Evolutionary conservation across 2,329 filamentous ascomycete genomes (phyloP).

Genomic region (Biscogniauxia sp.): DNA sequence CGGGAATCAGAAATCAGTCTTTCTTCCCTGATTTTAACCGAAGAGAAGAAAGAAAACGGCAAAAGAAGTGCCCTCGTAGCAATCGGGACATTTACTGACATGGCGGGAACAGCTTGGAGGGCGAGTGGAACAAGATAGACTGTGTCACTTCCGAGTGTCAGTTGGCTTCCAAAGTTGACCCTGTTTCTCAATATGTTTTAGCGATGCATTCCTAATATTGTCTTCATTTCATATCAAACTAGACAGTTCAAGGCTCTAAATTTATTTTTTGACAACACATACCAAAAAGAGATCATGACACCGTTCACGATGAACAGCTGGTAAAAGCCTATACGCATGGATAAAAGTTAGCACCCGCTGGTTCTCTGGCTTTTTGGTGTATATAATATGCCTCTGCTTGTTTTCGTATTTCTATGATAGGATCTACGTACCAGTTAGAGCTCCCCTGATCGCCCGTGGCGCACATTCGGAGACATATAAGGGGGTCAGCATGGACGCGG

Average conservation of each 20-base stretch:
- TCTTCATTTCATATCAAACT: too few species aligned
- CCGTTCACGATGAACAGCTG: conserved; percentile 49
- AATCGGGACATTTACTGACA: conserved; percentile 32
- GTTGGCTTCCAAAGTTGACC: conserved; percentile 51
- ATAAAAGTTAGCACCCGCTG: conserved; percentile 2
- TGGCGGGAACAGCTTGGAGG: conserved; percentile 62
- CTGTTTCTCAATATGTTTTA: conserved; percentile 42
- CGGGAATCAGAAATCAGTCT: background rate
- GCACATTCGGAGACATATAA: conserved; percentile 49
- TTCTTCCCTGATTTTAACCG: background rate
- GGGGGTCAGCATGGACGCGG: conserved; percentile 45
- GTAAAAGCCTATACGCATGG: conserved; percentile 38
- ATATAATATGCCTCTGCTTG: too few species aligned
- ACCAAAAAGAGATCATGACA: conserved; percentile 43
- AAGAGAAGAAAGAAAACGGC: background rate
- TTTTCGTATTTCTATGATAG: too few species aligned
- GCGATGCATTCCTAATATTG: background rate
- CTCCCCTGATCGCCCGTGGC: conserved; percentile 49
- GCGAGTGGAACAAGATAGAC: conserved; percentile 62
- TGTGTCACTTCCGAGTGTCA: conserved; percentile 39
- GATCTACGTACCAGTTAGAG: conserved; percentile 39
- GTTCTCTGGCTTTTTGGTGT: too few species aligned
- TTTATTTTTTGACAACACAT: conserved; percentile 7
- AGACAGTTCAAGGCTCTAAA: too few species aligned
- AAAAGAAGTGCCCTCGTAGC: background rate